Conservation (phyloP, 2,329 filamentous ascomycete species). For the Hymenoscyphus linearis region DNA sequence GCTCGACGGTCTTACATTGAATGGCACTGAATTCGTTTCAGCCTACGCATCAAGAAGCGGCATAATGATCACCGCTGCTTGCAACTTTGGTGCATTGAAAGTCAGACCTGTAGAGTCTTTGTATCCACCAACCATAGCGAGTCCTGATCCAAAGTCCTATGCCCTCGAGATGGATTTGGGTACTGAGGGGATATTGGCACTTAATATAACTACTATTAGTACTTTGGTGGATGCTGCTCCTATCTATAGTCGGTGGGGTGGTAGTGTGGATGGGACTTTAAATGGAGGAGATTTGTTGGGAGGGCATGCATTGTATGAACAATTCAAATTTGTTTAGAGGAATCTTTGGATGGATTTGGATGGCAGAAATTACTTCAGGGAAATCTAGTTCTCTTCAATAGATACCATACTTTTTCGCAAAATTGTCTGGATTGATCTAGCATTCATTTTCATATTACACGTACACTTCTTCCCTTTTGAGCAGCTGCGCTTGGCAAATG, state of each 20-base stretch:
- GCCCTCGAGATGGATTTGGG: constrained; percentile 7
- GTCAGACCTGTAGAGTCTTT: constrained; percentile 17
- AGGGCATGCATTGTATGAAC: constrained; percentile 1
- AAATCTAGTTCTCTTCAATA: no score
- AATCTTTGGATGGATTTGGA: neutral
- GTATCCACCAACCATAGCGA: constrained; percentile 1
- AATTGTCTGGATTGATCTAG: no score
- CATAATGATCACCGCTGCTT: constrained; percentile 26
- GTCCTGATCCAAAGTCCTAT: neutral
- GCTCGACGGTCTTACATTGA: constrained; percentile 34
- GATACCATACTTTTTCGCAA: no score
- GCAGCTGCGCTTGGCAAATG: no score
- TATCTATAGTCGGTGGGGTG: constrained; percentile 5
- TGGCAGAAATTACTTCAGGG: neutral
- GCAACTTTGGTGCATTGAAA: constrained; percentile 13
- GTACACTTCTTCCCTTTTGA: no score
- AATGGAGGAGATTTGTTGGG: neutral
- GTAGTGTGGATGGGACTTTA: neutral
- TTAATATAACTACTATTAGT: neutral
- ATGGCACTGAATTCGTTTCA: constrained; percentile 25
- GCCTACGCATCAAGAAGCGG: constrained; percentile 32
- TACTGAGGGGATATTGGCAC: constrained; percentile 1
- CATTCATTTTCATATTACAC: no score
- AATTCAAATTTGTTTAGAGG: constrained; percentile 4
- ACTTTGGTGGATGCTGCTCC: neutral